Conservation (phyloP, 2,329 filamentous ascomycete genomes). For the Fusarium tjaetaba region DNA sequence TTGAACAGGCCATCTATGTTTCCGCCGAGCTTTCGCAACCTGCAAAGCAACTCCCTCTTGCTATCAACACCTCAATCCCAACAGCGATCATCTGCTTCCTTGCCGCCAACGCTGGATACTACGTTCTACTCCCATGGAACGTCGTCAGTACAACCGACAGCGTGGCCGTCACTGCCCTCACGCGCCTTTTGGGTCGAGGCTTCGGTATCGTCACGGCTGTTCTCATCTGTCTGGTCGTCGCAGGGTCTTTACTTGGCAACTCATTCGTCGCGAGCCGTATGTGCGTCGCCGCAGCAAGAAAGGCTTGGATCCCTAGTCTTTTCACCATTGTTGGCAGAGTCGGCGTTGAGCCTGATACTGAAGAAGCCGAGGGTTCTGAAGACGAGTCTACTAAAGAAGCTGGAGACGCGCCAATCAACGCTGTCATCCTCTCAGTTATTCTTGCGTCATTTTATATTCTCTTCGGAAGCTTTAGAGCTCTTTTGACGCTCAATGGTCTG, state of each 20-base stretch:
- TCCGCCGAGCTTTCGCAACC: conserved; percentile 63
- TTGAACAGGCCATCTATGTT: conserved; percentile 66
- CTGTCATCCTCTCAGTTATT: conserved; percentile 59
- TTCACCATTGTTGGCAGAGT: conserved; percentile 58
- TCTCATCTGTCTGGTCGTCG: conserved; percentile 69
- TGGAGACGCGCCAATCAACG: conserved; percentile 65
- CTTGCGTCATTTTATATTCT: conserved; percentile 67
- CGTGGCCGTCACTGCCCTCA: conserved; percentile 70
- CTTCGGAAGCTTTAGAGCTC: conserved; percentile 68
- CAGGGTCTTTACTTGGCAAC: conserved; percentile 70
- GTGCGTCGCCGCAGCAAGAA: conserved; percentile 66
- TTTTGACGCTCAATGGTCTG: conserved; percentile 68
- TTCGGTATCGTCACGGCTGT: conserved; percentile 65
- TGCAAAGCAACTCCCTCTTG: conserved; percentile 65
- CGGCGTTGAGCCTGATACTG: conserved; percentile 42
- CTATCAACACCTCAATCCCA: conserved; percentile 69
- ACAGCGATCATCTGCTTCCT: conserved; percentile 69
- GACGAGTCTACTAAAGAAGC: conserved; percentile 5
- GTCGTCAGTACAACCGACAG: conserved; percentile 68
- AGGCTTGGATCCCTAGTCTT: conserved; percentile 59
- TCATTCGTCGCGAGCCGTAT: conserved; percentile 71
- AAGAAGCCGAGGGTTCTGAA: not conserved
- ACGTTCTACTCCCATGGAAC: conserved; percentile 69
- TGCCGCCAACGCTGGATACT: conserved; percentile 69
- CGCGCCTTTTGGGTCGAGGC: conserved; percentile 61